Base-by-base conservation (phyloP, 768 basidiomycete species). In the Pisolithus marmoratus region DNA sequence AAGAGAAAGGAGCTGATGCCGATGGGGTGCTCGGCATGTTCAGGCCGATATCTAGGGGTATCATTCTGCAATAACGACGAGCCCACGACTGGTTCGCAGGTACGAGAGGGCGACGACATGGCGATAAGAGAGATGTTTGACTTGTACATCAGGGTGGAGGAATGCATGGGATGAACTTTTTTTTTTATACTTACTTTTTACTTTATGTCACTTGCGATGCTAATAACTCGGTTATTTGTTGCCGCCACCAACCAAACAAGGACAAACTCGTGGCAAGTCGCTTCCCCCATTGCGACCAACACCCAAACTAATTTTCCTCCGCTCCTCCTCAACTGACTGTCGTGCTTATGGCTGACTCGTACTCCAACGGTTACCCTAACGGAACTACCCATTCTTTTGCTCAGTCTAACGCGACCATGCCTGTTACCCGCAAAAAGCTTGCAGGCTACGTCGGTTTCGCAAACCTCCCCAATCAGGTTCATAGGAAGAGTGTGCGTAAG, bases 401-500 rank as follows among this genome's bases (percentile, higher is more conserved):
- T 49, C 68, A 60, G 51, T 66, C 70, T 24, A 63, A 63, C 2
- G 42, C 63, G 15, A 68, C 62, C 19, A 23, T 67, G 48, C 65
- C 72, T 53, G 71, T 78, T 62, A 78, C 79, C 58, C 87, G 90
- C 72, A 94, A 93, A 84, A 94, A 94, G 74, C 78, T 94, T 62
- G 90, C 88, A 82, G 90, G 92, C 63, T 94, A 92, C 68, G 92
- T 95, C 54, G 92, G 92, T 48, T 95, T 99, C 67, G 92, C 94
- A 67, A 98, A 96, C 71, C 81, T 99, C 47, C 96, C 96, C 46
- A 98, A 99, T 80, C 96, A 99, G 72, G 95, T 98, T 42, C 96
- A 99, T 74, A 87, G 96, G 72, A 92, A 96, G 77, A 95, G 93
- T 63, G 89, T 96, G 45, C 81, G 93, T 76, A 97, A 94, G 73